Evolutionary conservation across 768 basidiomycete genomes (phyloP), one percentile per base, ranked within the genome.

Genomic region (Russula compacta): DNA sequence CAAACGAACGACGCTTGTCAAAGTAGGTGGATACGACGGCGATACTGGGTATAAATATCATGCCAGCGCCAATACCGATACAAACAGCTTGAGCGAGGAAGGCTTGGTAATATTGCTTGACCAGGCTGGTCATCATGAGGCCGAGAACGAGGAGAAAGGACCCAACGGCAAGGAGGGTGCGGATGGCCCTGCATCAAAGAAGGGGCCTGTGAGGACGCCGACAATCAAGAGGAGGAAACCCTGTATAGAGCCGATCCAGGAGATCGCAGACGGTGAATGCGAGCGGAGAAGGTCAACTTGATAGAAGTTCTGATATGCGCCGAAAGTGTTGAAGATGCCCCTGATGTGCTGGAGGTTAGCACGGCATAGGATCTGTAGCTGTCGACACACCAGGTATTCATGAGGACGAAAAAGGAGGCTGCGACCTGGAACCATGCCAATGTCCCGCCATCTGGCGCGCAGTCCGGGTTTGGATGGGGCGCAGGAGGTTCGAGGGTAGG

Each of bases 1-100:
- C 78, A 4, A 77, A 63, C 4, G 77, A 68, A 29, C 79, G 71
- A 14, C 72, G 70, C 50, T 68, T 69, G 35, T 68, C 67, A 69
- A 82, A 83, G 64, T 78, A 75, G 38, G 79, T 80, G 5, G 77
- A 73, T 8, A 79, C 65, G 21, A 81, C 61, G 6, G 74, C 73
- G 54, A 77, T 63, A 43, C 76, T 72, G 0, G 80, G 81, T 15
- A 80, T 66, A 58, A 74, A 82, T 40, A 79, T 66, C 38, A 80
- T 56, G 14, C 80, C 82, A 3, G 72, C 71, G 6, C 71, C 78
- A 12, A 78, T 60, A 1, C 80, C 79, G 2, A 71, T 67, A 15
- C 70, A 67, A n/a, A 81, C 57, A 2, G 78, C 80, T 67, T 81
- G 79, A 21, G 71, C 63, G n/a, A 81, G 73, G 52, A 81, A 71